Evolutionary conservation across 192 early-diverging fungal genomes (phyloP), one percentile per base, ranked within the genome.

Genomic region (Coemansia sp.): DNA sequence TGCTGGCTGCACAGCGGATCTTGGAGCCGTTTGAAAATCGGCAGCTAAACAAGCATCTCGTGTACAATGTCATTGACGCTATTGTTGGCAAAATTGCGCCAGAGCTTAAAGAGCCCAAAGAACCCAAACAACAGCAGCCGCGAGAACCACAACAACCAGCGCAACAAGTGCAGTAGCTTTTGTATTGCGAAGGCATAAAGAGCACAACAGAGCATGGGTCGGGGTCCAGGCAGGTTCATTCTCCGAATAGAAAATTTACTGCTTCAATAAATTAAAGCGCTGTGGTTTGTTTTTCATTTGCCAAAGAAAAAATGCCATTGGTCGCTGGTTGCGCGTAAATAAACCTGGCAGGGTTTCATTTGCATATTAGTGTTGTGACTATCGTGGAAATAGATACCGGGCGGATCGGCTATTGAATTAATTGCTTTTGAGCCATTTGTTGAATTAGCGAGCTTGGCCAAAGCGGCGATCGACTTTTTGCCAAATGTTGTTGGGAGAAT

Each of bases 21-120:
- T 59, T 81, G 9, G 78, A 81, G 42, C 78, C 78, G 9, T 81
- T 81, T 57, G 78, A 81, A 65, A 81, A 81, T 40, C 65, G 67
- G 4, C 78, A 81, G 62, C 68, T 81, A 31, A 81, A 81, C 62
- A 81, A 81, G 69, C 78, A 81, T 50, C 26, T 81, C 58, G 56
- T 74, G 21, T 81, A 81, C 68, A 81, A 62, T 68, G 37, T 75
- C 5, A 57, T 81, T 17, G 78, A 81, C 34, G 59, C 73, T 0
- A 55, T 81, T 72, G 68, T 75, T 42, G 73, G 71, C 44, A 81
- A 81, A 38, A 81, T 81, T 21, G 78, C 68, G 10, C 78, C 78
- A 15, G 78, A 81, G 42, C 72, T 81, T 54, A 69, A 36, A 15
- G 53, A 64, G 3, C 53, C 40, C 40, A 44, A 56, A 22, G 38